Evolutionary conservation across 2,329 filamentous ascomycete species (phyloP).

Genomic region (Beauveria varroae): DNA sequence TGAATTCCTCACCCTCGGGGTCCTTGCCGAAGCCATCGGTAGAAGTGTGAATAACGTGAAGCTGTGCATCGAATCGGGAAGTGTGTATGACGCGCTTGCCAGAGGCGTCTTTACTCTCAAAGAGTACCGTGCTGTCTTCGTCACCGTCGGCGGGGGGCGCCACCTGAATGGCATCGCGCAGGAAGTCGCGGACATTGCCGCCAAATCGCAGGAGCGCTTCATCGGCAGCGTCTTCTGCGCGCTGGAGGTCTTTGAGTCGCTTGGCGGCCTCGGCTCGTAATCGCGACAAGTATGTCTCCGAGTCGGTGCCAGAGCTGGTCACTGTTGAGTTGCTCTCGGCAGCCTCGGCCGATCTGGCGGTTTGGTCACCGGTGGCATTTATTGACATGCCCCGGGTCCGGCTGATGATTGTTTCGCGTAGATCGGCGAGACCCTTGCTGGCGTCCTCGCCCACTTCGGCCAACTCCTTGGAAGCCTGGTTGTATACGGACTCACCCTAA

Average conservation of each 20-base stretch:
- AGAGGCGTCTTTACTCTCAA: slow-evolving; percentile 85
- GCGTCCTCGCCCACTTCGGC: slow-evolving; percentile 73
- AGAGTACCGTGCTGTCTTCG: slow-evolving; percentile 61
- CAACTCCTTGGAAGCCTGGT: slow-evolving; percentile 80
- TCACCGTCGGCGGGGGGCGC: slow-evolving; percentile 58
- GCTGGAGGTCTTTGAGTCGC: slow-evolving; percentile 80
- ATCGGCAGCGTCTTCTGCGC: slow-evolving; percentile 91
- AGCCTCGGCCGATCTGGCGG: slow-evolving; percentile 16
- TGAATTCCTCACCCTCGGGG: slow-evolving; percentile 67
- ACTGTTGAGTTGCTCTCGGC: slow-evolving; percentile 38
- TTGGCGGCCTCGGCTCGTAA: slow-evolving; percentile 72
- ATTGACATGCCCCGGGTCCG: slow-evolving; percentile 70
- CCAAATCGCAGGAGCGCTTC: slow-evolving; percentile 91
- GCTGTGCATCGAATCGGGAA: slow-evolving; percentile 87
- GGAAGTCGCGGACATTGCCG: slow-evolving; percentile 78
- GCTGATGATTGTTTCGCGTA: slow-evolving; percentile 60
- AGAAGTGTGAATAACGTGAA: slow-evolving; percentile 89
- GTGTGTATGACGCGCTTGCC: slow-evolving; percentile 93
- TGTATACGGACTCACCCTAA: slow-evolving; percentile 74
- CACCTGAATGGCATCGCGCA: slow-evolving; percentile 84
- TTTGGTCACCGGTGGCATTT: slow-evolving; percentile 31
- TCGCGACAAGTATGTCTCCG: slow-evolving; percentile 63
- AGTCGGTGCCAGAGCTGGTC: slow-evolving; percentile 38
- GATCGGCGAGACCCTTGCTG: slow-evolving; percentile 66
- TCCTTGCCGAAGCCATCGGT: slow-evolving; percentile 77